These are phyloP conservation scores for Teratosphaeria gauchensis DNA, from an alignment of 2,329 filamentous ascomycete genomes.

Conservation along the genomic window DNA sequence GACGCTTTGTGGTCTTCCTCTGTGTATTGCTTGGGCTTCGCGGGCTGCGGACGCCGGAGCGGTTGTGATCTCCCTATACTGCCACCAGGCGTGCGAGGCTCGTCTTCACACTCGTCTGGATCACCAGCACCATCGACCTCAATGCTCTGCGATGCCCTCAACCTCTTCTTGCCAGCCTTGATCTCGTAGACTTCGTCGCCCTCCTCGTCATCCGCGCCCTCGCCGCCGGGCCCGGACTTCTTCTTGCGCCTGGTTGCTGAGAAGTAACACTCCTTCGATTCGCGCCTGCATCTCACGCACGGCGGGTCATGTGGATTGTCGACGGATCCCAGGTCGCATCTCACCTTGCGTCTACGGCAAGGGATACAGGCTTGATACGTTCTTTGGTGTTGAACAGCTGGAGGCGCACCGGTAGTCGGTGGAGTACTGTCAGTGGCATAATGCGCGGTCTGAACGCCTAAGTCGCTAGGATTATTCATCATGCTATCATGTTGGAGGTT, in stretches of 20 bases:
- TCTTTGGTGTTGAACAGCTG: conserved; percentile 1
- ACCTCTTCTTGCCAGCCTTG: conserved; percentile 63
- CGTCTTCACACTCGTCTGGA: conserved; percentile 38
- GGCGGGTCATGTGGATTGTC: conserved; percentile 92
- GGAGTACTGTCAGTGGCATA: not conserved
- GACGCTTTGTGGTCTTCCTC: conserved; percentile 49
- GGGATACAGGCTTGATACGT: conserved; percentile 41
- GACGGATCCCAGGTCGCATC: conserved; percentile 58
- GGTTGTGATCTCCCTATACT: conserved; percentile 58
- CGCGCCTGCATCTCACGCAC: conserved; percentile 84
- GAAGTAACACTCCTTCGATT: conserved; percentile 96
- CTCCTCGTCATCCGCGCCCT: conserved; percentile 33
- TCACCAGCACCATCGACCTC: conserved; percentile 27
- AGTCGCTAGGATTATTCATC: not conserved
- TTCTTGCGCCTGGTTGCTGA: conserved; percentile 88
- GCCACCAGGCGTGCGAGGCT: conserved; percentile 57
- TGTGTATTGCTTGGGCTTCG: conserved; percentile 24
- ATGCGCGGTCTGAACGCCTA: not conserved
- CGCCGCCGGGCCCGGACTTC: conserved; percentile 37
- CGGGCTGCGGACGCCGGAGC: conserved; percentile 49
- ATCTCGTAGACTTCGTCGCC: conserved; percentile 55
- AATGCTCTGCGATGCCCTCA: conserved; percentile 25
- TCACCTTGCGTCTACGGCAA: conserved; percentile 48
- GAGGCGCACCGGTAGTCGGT: not conserved
- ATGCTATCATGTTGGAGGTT: not conserved